phyloP scores from a whole-genome alignment of 352 stramenopile genomes.

The Pythium folliculosum region DNA sequence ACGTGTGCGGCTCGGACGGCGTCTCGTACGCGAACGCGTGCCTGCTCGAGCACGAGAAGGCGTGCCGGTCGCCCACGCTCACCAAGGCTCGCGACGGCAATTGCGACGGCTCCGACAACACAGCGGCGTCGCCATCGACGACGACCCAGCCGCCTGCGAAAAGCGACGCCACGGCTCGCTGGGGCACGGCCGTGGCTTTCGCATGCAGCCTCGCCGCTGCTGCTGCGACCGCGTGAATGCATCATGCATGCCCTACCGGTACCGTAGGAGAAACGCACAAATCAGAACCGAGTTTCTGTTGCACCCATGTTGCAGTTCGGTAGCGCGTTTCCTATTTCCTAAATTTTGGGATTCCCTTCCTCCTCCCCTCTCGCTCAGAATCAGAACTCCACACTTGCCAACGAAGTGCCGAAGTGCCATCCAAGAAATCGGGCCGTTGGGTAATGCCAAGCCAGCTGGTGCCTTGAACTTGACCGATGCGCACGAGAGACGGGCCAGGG shows the following conservation, averaged over 20 bases:
- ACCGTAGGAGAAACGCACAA: not conserved
- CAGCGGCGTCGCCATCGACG: not conserved
- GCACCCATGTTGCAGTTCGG: slow-evolving; percentile 7
- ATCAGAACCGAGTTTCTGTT: not conserved
- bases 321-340: not conserved
- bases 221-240: not conserved
- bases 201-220: not conserved
- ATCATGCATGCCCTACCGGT: not conserved
- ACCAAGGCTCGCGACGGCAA: slow-evolving; percentile 17
- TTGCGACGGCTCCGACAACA: not conserved
- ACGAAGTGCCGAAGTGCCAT: not conserved
- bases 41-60: slow-evolving; percentile 8
- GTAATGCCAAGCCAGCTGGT: not conserved
- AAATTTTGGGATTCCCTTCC: not conserved
- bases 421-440: not conserved
- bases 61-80: slow-evolving; percentile 17
- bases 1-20: slow-evolving; percentile 24
- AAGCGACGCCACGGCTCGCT: not conserved
- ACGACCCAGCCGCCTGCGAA: slow-evolving; percentile 1
- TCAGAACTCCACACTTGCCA: not conserved
- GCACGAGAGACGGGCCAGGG: not conserved
- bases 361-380: not conserved
- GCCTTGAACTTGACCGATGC: not conserved
- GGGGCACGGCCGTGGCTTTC: not conserved
- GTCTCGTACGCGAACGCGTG: slow-evolving; percentile 27